Evolutionary conservation across 768 basidiomycete genomes (phyloP).

Genomic region (Leccinellum albellum): DNA sequence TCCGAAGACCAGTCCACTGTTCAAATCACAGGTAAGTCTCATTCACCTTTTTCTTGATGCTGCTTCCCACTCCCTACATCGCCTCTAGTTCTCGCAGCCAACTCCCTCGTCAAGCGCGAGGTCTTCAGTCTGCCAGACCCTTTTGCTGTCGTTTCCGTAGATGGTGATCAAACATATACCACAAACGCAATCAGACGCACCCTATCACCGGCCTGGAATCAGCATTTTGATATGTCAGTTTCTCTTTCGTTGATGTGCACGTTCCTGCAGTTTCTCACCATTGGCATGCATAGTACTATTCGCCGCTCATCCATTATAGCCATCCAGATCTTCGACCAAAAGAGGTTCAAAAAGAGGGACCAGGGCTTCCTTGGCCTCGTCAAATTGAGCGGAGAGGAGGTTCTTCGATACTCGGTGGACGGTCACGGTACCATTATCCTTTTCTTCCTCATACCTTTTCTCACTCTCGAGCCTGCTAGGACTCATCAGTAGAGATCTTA

Average conservation of each 20-base stretch:
- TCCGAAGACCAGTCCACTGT: constrained; percentile 14
- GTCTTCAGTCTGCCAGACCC: constrained; percentile 82
- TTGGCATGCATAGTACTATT: constrained; percentile 46
- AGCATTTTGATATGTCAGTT: constrained; percentile 80
- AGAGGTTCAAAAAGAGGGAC: constrained; percentile 83
- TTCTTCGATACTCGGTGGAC: constrained; percentile 44
- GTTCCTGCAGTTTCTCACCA: constrained; percentile 5
- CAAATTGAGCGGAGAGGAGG: constrained; percentile 53
- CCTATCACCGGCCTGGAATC: constrained; percentile 76
- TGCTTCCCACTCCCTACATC: background rate
- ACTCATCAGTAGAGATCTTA: constrained; percentile 64
- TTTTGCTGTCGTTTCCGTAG: constrained; percentile 84
- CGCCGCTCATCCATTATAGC: constrained; percentile 70
- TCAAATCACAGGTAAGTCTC: constrained; percentile 23
- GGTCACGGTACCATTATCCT: constrained; percentile 37
- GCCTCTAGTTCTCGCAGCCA: constrained; percentile 72
- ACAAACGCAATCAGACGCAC: constrained; percentile 69
- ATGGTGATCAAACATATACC: constrained; percentile 77
- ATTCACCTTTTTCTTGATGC: background rate
- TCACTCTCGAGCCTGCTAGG: constrained; percentile 36
- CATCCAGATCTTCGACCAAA: constrained; percentile 88
- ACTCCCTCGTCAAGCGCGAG: constrained; percentile 70
- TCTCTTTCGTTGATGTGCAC: constrained; percentile 1
- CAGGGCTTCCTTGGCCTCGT: constrained; percentile 70
- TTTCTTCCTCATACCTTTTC: background rate